Percentiles rank a stretch among this genome's conserved stretches.
These are phyloP conservation scores for Glebionis coronaria DNA, from an alignment of 129 eudicot species.

Conservation along the genomic window DNA sequence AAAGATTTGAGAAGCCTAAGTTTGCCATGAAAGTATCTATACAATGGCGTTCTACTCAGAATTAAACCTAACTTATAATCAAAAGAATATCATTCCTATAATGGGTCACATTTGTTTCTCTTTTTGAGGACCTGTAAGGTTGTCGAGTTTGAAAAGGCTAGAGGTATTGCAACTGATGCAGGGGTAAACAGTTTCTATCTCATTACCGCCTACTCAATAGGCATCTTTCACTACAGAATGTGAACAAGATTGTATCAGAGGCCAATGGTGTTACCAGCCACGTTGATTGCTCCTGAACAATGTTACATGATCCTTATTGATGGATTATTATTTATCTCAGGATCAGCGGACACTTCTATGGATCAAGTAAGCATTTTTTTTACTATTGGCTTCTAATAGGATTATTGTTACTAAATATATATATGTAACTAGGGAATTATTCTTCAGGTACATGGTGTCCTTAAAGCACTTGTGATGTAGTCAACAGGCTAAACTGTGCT, in stretches of 20 bases:
- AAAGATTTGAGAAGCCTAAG: no score
- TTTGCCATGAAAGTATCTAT: no score
- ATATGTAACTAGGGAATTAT: background rate
- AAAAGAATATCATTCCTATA: no score
- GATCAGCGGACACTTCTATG: slow-evolving; percentile 70
- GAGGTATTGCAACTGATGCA: no score
- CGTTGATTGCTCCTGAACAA: no score
- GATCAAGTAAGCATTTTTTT: slow-evolving; percentile 38
- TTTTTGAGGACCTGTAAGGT: no score
- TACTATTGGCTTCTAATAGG: background rate
- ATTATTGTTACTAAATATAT: background rate
- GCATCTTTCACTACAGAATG: slow-evolving; percentile 59
- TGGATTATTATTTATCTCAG: slow-evolving; percentile 41
- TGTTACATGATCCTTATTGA: slow-evolving; percentile 60
- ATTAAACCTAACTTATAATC: no score
- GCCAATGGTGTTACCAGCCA: no score
- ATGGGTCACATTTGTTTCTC: no score
- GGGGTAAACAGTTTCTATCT: no score
- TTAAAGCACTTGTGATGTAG: slow-evolving; percentile 60
- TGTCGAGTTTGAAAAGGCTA: no score
- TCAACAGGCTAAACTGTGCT: slow-evolving; percentile 58
- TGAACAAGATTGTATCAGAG: slow-evolving; percentile 50
- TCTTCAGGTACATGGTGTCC: slow-evolving; percentile 14
- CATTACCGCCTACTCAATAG: slow-evolving; percentile 30
- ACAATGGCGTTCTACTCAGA: no score